phyloP scores from a whole-genome alignment of 2,329 filamentous ascomycete genomes.

The Bimuria novae-zelandiae region DNA sequence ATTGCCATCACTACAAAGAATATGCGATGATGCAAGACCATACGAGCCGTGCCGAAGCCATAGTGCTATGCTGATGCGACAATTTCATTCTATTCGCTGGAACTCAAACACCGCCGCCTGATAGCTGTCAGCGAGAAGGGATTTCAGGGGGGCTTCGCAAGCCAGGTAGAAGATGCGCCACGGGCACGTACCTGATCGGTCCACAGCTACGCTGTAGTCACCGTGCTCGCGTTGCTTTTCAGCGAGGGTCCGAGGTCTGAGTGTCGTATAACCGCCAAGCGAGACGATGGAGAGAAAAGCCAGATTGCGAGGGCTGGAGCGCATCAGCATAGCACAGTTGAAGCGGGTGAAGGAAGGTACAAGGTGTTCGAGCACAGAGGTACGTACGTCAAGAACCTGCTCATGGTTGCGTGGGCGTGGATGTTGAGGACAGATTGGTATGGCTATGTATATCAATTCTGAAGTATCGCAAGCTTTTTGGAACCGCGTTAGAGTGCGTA shows the following conservation, averaged over 20 bases:
- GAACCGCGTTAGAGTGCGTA: no score
- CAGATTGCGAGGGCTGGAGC: conserved; percentile 38
- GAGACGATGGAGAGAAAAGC: conserved; percentile 36
- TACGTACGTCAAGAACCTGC: conserved; percentile 38
- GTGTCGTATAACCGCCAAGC: conserved; percentile 38
- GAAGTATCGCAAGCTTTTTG: no score
- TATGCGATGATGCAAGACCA: background rate
- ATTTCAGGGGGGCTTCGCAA: conserved; percentile 9
- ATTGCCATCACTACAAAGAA: background rate
- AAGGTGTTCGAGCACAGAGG: no score
- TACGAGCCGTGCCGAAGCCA: conserved; percentile 2
- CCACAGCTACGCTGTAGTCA: conserved; percentile 43
- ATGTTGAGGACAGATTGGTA: background rate
- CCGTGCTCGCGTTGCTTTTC: conserved; percentile 36
- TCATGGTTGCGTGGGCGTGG: conserved; percentile 17
- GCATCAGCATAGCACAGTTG: conserved; percentile 25
- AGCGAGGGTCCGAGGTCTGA: conserved; percentile 37
- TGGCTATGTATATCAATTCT: no score
- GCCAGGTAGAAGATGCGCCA: background rate
- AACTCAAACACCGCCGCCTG: conserved; percentile 7
- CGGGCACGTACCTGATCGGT: conserved; percentile 38
- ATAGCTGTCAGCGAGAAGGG: background rate
- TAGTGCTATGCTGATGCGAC: background rate
- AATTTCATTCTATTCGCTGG: background rate
- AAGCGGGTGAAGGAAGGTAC: no score